Percentiles rank a stretch among this genome's conserved stretches.
Evolutionary conservation across 306 rosid genomes (phyloP).

Genomic region (Rosa persica): DNA sequence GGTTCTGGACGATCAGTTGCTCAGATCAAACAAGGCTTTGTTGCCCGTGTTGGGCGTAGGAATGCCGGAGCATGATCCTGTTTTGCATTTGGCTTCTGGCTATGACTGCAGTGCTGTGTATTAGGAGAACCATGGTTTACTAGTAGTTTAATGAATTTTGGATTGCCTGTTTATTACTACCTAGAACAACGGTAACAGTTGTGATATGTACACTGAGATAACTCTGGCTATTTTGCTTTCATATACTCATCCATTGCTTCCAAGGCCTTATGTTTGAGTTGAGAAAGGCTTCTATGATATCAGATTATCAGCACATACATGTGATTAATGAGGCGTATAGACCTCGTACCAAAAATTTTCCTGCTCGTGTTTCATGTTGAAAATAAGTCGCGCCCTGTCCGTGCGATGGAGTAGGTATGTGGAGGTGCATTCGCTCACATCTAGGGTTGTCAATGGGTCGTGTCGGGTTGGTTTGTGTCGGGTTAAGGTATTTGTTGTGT

Average conservation of each 20-base stretch:
- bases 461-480: too few species aligned
- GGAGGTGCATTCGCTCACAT: background rate
- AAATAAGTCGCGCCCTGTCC: background rate
- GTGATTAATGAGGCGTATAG: background rate
- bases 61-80: conserved; percentile 29
- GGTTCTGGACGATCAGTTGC: conserved; percentile 95
- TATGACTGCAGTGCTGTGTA: background rate
- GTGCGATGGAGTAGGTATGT: background rate
- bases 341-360: background rate
- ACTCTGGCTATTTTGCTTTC: background rate
- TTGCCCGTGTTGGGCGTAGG: conserved; percentile 96
- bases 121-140: background rate
- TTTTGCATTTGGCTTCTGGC: background rate
- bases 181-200: background rate
- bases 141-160: background rate
- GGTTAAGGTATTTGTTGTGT: too few species aligned
- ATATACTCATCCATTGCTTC: background rate
- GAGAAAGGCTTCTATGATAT: background rate
- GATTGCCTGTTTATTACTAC: background rate
- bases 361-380: background rate
- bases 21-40: conserved; percentile 94
- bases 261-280: background rate
- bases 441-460: too few species aligned
- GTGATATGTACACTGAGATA: background rate
- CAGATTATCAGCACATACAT: background rate